These are phyloP conservation scores for Arabis alpina DNA, from an alignment of 345 rosid genomes.

Conservation along the genomic window DNA sequence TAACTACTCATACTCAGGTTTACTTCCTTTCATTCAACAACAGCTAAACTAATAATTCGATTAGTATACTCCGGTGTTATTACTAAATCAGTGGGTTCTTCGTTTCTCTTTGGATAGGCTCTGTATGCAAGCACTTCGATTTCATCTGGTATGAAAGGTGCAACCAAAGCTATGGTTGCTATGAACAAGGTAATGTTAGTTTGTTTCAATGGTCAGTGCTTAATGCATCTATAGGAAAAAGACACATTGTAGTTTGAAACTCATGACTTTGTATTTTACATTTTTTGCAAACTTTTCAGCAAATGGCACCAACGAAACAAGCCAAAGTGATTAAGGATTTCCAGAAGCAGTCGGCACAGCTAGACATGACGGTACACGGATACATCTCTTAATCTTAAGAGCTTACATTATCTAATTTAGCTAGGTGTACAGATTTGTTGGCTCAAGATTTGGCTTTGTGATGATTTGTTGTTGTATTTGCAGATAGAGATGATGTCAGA, in stretches of 20 bases:
- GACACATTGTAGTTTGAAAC: neutral
- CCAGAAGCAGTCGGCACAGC: conserved; percentile 91
- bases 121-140: conserved; percentile 92
- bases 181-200: conserved; percentile 79
- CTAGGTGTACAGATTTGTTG: neutral
- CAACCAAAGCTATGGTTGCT: conserved; percentile 96
- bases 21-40: neutral
- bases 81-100: neutral
- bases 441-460: neutral
- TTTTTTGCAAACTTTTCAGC: conserved; percentile 47
- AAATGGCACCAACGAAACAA: conserved; percentile 94
- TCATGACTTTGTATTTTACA: neutral
- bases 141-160: conserved; percentile 97
- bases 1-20: conserved; percentile 97
- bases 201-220: neutral
- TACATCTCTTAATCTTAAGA: conserved; percentile 2
- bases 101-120: conserved; percentile 56
- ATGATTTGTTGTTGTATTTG: conserved; percentile 15
- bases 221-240: neutral
- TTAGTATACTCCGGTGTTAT: neutral
- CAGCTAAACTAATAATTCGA: neutral
- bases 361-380: conserved; percentile 85
- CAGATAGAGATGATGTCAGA: conserved; percentile 99
- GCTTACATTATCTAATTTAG: neutral
- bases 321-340: conserved; percentile 88